Evolutionary conservation across 129 eudicot genomes (phyloP), one percentile per base, ranked within the genome.

Genomic region (Flaveria bidentis): DNA sequence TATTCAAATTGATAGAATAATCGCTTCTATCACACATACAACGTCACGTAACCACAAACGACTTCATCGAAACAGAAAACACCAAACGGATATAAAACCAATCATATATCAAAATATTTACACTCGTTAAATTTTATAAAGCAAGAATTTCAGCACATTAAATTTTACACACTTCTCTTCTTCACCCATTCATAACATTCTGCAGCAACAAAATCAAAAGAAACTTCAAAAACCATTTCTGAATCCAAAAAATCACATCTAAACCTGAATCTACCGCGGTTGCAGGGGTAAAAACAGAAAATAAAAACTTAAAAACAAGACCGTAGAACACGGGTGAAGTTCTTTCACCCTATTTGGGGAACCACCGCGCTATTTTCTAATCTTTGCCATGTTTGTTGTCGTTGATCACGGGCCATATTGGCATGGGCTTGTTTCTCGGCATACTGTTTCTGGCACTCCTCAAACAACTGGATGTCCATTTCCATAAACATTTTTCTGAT

Each of bases 401-500:
- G 85, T 76, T 81, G 85, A 77, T 86, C 93, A 41, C 81, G 88
- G 64, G 82, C 60, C 71, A 82, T 83, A 62, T 71, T 78, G 45
- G 77, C 85, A 18, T 52, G 41, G 20, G 91, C 87, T 56, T 65
- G 84, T 76, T 84, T 92, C 84, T 86, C 89, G 2, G 84, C 75
- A 75, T 84, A 76, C 64, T 87, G 90, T 78, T 80, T 86, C 67
- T 88, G 91, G 72, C 93, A 92, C 63, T 92, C 97, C 69, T 89
- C 93, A 61, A 92, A 92, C 39, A 92, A 77, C 68, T 83, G 90
- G 0, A 26, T 46, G 57, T 92, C 97, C 97, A 87, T 89, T 61
- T 89, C 96, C 76, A 84, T 23, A 60, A 92, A 92, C 96, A 89
- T 86, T 83, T 85, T 92, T 53, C 87, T 83, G 3, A 92, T 90